Conservation (phyloP, 176 grass and related monocot species). For the Aechmea fasciata region DNA sequence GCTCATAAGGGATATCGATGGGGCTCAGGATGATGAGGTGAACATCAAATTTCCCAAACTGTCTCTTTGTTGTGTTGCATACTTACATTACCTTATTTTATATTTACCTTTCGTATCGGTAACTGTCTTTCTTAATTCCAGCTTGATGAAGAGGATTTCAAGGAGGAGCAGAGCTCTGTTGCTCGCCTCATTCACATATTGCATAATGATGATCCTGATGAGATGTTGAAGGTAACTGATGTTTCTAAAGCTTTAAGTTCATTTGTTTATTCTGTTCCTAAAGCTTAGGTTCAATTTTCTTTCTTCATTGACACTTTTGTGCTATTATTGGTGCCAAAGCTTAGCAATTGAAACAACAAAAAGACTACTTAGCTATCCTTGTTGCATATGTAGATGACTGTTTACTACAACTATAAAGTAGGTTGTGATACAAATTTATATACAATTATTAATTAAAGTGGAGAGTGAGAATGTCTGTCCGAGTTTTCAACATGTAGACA, state of each 20-base stretch:
- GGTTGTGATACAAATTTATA: too few species aligned
- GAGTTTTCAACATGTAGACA: too few species aligned
- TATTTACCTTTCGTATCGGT: background rate
- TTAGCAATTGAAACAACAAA: background rate
- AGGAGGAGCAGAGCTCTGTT: slow-evolving; percentile 96
- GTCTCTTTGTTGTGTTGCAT: background rate
- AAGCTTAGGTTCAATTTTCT: slow-evolving; percentile 11
- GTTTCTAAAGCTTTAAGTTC: too few species aligned
- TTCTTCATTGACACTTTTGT: slow-evolving; percentile 5
- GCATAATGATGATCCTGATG: slow-evolving; percentile 86
- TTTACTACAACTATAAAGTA: too few species aligned
- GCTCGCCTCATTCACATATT: slow-evolving; percentile 96
- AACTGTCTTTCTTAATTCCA: slow-evolving; percentile 19
- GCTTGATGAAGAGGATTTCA: slow-evolving; percentile 99
- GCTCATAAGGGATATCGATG: slow-evolving; percentile 90
- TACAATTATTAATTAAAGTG: too few species aligned
- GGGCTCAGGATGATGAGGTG: slow-evolving; percentile 74
- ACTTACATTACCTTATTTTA: background rate
- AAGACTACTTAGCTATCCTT: background rate
- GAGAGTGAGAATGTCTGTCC: too few species aligned
- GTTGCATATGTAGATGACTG: too few species aligned
- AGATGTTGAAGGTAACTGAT: slow-evolving; percentile 84
- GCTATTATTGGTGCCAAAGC: background rate
- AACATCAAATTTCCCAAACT: slow-evolving; percentile 10
- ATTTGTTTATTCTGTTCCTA: slow-evolving; percentile 3